Conservation (phyloP, 106 monocot genomes). For the Xerophyta viscosa region DNA sequence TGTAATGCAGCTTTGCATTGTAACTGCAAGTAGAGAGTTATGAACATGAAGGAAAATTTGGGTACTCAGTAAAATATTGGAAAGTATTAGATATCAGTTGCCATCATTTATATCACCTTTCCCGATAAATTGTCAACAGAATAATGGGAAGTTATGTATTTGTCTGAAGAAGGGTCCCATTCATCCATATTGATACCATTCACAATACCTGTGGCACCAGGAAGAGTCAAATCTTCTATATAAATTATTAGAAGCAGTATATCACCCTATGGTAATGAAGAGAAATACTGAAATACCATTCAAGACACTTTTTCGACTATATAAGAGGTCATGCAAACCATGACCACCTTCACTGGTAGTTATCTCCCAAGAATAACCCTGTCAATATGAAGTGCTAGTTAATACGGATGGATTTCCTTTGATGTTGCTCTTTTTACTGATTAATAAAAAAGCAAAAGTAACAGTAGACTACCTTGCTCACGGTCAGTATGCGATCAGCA, state of each 20-base stretch:
- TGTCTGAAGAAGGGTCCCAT: conserved; percentile 82
- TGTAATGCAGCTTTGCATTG: conserved; percentile 80
- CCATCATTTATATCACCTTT: conserved; percentile 35
- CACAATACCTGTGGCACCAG: conserved; percentile 44
- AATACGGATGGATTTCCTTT: not conserved
- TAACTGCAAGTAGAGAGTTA: conserved; percentile 30
- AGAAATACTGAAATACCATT: conserved; percentile 44
- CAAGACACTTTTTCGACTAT: conserved; percentile 57
- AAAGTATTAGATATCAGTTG: not conserved
- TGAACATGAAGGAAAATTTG: no score
- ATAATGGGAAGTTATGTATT: conserved; percentile 73
- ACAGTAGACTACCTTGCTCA: conserved; percentile 53
- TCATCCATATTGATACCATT: conserved; percentile 84
- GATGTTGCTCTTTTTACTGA: not conserved
- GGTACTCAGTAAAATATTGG: no score
- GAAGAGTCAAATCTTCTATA: no score
- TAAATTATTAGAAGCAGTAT: not conserved
- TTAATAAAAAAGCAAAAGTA: not conserved
- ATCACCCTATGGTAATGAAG: not conserved
- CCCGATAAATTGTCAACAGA: conserved; percentile 66
- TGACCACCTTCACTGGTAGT: conserved; percentile 91
- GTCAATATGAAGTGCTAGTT: conserved; percentile 3
- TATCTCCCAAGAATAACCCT: conserved; percentile 97
- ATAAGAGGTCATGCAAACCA: conserved; percentile 72
- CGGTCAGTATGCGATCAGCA: conserved; percentile 78